Base-by-base conservation (phyloP, 2,329 filamentous ascomycete species). In the Aureobasidium vineae region DNA sequence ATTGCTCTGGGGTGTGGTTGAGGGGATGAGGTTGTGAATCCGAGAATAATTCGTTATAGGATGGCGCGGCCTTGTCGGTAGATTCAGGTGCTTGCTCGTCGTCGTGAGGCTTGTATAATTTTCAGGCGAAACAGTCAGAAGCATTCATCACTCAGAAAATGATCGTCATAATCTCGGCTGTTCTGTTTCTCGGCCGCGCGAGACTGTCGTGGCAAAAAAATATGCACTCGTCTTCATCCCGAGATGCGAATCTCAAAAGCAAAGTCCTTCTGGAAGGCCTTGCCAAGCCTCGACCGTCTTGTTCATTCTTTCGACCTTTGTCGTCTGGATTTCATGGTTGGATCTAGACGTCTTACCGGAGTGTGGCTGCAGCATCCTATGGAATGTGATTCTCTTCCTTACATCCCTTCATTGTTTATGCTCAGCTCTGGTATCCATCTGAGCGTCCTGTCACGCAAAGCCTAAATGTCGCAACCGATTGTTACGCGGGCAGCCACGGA, bases 261-360 rank as follows among this genome's bases (percentile, higher is more conserved):
- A 59, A 33, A 38, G 54, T 33, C 56, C 23, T 26, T 26, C 53
- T 40, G n/a, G 26, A 59, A 50, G 23, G 40, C 23, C 40, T 47
- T 45, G 56, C 56, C 56, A 47, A 60, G 56, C 56, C 40, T 45
- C 23, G 38, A 59, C 52, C 52, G 8, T 38, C 53, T 28, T 56
- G 19, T 33, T 23, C 21, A 16, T 28, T 28, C 19, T 36, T 36
- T 21, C 36, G 13, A 16, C 2, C 53, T 54, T 38, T 7, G 38
- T 36, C 23, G 38, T 19, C 33, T 38, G 33, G 4, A 28, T 1
- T 10, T 56, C 38, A 26, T 56, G 28, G 19, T 43, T 28, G 45
- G 2, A 43, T 43, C 38, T 11, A 57, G 53, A n/a, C 40, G 15
- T 45, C 40, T 33, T 21, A 7, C 26, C 16, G 13, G 19, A 33